phyloP scores from a whole-genome alignment of 495 filamentous ascomycete species.

The Hypoxylon intermedium region DNA sequence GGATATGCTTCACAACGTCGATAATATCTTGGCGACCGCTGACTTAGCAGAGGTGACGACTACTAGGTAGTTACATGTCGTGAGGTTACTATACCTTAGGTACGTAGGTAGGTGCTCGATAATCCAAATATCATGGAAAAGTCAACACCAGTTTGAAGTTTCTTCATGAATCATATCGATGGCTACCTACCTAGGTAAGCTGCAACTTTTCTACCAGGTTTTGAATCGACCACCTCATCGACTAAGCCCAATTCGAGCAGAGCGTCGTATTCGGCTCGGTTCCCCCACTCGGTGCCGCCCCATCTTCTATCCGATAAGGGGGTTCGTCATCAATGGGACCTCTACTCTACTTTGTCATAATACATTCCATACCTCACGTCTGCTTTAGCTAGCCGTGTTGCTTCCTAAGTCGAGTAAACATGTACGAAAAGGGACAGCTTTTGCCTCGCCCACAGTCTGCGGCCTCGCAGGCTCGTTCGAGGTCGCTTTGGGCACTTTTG shows the following conservation, averaged over 20 bases:
- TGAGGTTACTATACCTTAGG: neutral
- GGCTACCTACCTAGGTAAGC: neutral
- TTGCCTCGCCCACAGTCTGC: conserved; percentile 13
- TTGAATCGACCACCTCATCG: too few species aligned
- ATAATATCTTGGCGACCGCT: too few species aligned
- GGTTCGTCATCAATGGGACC: neutral
- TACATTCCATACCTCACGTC: neutral
- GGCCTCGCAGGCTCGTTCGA: conserved; percentile 1
- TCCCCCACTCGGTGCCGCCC: neutral
- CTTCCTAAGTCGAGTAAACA: neutral
- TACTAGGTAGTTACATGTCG: too few species aligned
- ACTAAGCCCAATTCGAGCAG: too few species aligned
- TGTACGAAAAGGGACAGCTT: conserved; percentile 24
- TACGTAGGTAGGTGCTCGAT: neutral
- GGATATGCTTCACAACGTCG: too few species aligned
- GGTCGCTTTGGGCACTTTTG: conserved; percentile 3
- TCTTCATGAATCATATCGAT: too few species aligned
- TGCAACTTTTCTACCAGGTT: too few species aligned
- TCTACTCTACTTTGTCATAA: neutral
- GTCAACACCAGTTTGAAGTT: too few species aligned
- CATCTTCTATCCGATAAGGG: neutral
- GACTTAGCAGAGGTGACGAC: too few species aligned
- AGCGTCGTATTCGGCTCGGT: too few species aligned
- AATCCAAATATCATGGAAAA: too few species aligned
- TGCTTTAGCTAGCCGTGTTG: neutral